Evolutionary conservation across 257 asterid genomes (phyloP).

Genomic region (Scutellaria baicalensis): DNA sequence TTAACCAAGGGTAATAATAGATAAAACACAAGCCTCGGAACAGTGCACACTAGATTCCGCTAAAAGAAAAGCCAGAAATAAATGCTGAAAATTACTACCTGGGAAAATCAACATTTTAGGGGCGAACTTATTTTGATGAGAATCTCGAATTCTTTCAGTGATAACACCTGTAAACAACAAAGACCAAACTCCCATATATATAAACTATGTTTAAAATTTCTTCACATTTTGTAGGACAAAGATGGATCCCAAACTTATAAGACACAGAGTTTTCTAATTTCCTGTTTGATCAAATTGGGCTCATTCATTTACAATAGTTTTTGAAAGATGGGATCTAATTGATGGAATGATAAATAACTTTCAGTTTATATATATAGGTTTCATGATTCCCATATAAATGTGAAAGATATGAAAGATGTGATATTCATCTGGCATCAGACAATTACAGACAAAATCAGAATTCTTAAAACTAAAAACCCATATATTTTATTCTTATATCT

Average conservation of each 20-base stretch:
- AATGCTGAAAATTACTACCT: constrained; percentile 37
- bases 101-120: constrained; percentile 88
- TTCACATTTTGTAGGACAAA: neutral
- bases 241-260: neutral
- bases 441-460: neutral
- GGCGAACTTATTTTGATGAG: constrained; percentile 61
- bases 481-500: neutral
- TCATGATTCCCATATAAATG: neutral
- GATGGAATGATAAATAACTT: neutral
- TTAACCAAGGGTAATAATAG: neutral
- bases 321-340: neutral
- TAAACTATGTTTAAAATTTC: neutral
- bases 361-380: neutral
- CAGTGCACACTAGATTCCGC: neutral
- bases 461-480: neutral
- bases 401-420: neutral
- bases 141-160: constrained; percentile 68
- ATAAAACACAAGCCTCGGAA: constrained; percentile 5
- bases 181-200: neutral
- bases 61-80: neutral
- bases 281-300: neutral
- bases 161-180: constrained; percentile 55
- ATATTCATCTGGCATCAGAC: neutral
- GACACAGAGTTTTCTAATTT: neutral
- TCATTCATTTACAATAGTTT: neutral